These are phyloP conservation scores for Talaromyces sp. DNA, from an alignment of 2,329 filamentous ascomycete species.

Conservation along the genomic window DNA sequence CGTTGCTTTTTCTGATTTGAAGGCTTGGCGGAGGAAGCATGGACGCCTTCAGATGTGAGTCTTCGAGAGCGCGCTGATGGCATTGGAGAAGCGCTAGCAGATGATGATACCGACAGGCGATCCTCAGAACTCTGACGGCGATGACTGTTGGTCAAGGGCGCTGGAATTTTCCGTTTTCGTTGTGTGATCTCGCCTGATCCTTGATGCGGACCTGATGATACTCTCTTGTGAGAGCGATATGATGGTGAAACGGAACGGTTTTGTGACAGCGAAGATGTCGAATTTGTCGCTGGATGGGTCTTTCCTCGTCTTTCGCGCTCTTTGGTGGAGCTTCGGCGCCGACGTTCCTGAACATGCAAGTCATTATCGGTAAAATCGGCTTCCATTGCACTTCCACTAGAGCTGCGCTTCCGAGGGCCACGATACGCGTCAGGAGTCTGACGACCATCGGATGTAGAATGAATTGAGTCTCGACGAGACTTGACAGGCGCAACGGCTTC, in stretches of 20 bases:
- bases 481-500: constrained; percentile 30
- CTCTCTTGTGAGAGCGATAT: constrained; percentile 36
- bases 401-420: constrained; percentile 35
- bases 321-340: constrained; percentile 17
- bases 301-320: constrained; percentile 28
- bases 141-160: constrained; percentile 40
- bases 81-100: constrained; percentile 43
- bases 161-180: constrained; percentile 39
- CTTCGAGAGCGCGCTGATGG: constrained; percentile 42
- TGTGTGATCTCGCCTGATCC: constrained; percentile 22
- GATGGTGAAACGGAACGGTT: constrained; percentile 37
- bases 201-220: constrained; percentile 34
- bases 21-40: constrained; percentile 66
- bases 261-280: constrained; percentile 26
- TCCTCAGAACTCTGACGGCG: constrained; percentile 47
- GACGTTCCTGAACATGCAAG: constrained; percentile 17
- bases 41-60: constrained; percentile 37
- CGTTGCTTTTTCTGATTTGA: constrained; percentile 73
- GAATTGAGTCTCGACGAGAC: constrained; percentile 24
- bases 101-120: constrained; percentile 44
- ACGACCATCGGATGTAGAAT: constrained; percentile 19
- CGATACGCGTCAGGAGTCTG: constrained; percentile 20
- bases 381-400: constrained; percentile 35
- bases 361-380: constrained; percentile 28
- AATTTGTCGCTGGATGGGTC: constrained; percentile 25